These are phyloP conservation scores for Carnegiea gigantea DNA, from an alignment of 179 eudicot species.

Conservation along the genomic window DNA sequence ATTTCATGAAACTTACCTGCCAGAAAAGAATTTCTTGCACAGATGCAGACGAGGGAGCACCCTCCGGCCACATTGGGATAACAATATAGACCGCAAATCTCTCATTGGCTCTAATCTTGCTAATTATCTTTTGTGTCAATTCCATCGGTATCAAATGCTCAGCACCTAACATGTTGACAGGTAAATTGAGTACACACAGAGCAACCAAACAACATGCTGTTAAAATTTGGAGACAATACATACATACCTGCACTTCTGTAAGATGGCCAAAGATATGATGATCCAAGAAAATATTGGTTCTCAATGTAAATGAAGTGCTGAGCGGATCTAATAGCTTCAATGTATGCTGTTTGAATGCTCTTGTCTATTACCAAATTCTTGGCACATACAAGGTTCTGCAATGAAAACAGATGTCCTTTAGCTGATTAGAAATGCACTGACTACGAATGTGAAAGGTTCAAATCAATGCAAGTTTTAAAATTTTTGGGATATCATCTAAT, in stretches of 20 bases:
- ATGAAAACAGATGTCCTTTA: neutral
- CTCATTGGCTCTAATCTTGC: constrained; percentile 68
- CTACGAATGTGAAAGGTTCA: neutral
- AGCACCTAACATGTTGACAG: constrained; percentile 47
- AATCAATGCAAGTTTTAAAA: neutral
- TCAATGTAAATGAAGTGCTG: constrained; percentile 73
- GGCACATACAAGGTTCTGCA: constrained; percentile 75
- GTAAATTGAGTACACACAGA: neutral
- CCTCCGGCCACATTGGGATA: constrained; percentile 87
- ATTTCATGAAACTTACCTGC: constrained; percentile 50
- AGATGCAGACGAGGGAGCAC: constrained; percentile 52
- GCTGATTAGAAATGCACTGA: neutral
- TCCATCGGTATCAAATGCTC: constrained; percentile 77
- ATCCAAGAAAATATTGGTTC: constrained; percentile 84
- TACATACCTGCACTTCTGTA: constrained; percentile 61
- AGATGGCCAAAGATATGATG: constrained; percentile 71
- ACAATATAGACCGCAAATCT: constrained; percentile 65
- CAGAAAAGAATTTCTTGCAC: constrained; percentile 79
- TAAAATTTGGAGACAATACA: neutral
- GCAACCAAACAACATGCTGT: neutral
- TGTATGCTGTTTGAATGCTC: constrained; percentile 76
- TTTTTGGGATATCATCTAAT: neutral
- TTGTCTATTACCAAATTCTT: constrained; percentile 64
- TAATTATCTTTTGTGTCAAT: constrained; percentile 63
- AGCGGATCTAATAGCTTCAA: constrained; percentile 78